Base-by-base conservation (phyloP, 2,329 filamentous ascomycete genomes). In the Colletotrichum agaves region DNA sequence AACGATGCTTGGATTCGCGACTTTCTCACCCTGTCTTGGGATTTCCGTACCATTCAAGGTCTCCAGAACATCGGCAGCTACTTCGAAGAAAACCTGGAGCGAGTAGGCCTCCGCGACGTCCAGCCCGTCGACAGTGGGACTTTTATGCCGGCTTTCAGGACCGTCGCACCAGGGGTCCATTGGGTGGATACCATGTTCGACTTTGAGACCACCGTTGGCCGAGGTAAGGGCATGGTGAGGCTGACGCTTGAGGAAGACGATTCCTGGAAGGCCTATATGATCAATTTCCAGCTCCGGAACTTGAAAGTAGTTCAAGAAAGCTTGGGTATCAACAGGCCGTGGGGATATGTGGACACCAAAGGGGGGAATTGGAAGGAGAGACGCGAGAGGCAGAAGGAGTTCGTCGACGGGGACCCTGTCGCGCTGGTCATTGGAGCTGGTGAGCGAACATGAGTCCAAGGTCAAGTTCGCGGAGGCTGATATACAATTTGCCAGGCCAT, bases 361-460 rank as follows among this genome's bases (percentile, higher is more conserved):
- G 78, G 85, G 0, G 85, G 84, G 73, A 91, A 91, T 71, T 92
- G 89, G 86, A 78, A 82, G 4, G 87, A 90, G 68, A 81, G 80
- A 55, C 82, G 88, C 11, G 78, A 74, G 1, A 77, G 78, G 0
- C 84, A 87, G 23, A 73, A 73, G 0, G 81, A 87, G 1, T 87
- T 86, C 62, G 72, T 77, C 0, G 79, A 84, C 31, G 79, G 76
- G 0, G 81, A 89, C 2, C 90, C 90, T 0, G 78, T 80, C 0
- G 89, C 91, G 0, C 67, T 92, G 4, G 83, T 92, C 17, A 75
- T 92, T 35, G 66, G 65, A 5, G 55, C 53, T 8, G 88, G 88
- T 87, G 79, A 68, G 82, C 75, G 15, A 46, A 19, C 5, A 21
- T 19, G 21, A 35, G 33, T 43, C 58, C 61, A 3, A 43, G n/a